These are phyloP conservation scores for Xerocomellus chrysenteron DNA, from an alignment of 768 basidiomycete species.

Conservation along the genomic window DNA sequence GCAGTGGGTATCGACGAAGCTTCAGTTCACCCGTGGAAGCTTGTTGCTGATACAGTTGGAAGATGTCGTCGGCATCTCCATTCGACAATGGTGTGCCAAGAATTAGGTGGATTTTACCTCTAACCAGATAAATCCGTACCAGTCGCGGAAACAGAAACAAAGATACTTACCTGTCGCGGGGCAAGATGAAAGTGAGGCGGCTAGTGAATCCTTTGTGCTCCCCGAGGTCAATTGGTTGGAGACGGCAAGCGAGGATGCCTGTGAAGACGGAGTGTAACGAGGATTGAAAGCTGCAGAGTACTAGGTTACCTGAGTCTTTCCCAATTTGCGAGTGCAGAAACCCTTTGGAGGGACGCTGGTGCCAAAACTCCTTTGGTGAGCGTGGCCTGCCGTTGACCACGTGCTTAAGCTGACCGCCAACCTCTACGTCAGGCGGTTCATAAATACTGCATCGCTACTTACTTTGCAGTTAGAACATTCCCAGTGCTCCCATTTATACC, in stretches of 20 bases:
- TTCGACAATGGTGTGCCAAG: constrained; percentile 40
- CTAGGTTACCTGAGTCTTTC: constrained; percentile 28
- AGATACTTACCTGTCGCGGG: constrained; percentile 41
- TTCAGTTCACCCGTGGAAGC: constrained; percentile 52
- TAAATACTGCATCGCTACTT: constrained; percentile 7
- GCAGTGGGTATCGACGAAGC: constrained; percentile 73
- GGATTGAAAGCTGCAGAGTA: not conserved
- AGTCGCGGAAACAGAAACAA: not conserved
- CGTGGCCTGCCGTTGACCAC: constrained; percentile 23
- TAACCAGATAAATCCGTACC: constrained; percentile 1
- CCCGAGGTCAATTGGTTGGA: constrained; percentile 23
- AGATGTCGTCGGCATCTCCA: constrained; percentile 51
- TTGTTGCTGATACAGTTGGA: constrained; percentile 65
- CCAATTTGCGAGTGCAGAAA: constrained; percentile 30
- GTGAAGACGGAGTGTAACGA: not conserved
- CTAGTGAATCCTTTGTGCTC: constrained; percentile 21
- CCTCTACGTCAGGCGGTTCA: not conserved
- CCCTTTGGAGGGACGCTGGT: constrained; percentile 24
- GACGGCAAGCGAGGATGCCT: constrained; percentile 22
- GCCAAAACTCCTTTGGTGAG: constrained; percentile 39
- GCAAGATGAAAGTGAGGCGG: constrained; percentile 52
- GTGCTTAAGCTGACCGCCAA: constrained; percentile 13
- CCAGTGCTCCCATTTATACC: constrained; percentile 75
- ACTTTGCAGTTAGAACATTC: constrained; percentile 66
- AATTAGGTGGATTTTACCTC: constrained; percentile 65